A percentile compares a stretch with the other conserved stretches of the same genome.
Conservation (phyloP, 31 red algal genomes). For the Asparagopsis taxiformis region DNA sequence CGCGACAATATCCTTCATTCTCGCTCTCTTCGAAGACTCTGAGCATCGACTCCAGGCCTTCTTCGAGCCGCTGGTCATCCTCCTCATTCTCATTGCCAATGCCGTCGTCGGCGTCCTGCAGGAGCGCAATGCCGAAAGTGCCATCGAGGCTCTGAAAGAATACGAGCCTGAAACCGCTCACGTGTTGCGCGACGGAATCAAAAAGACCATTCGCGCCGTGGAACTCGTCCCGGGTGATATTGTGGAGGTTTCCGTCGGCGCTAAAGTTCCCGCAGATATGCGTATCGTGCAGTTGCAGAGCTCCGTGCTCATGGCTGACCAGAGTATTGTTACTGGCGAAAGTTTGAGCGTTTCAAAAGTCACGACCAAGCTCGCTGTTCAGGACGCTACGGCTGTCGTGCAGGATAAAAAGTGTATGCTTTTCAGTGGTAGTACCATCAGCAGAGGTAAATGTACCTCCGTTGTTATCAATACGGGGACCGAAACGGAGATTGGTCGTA, state of each 20-base stretch:
- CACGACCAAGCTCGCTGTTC: constrained; percentile 43
- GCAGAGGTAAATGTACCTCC: constrained; percentile 68
- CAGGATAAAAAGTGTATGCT: constrained; percentile 96
- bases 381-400: constrained; percentile 50
- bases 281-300: constrained; percentile 74
- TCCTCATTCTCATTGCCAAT: constrained; percentile 95
- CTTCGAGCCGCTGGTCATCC: constrained; percentile 95
- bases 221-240: constrained; percentile 98
- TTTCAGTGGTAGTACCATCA: constrained; percentile 89
- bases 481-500: constrained; percentile 92
- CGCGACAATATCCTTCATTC: constrained; percentile 82
- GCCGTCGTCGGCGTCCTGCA: constrained; percentile 97
- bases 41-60: constrained; percentile 86
- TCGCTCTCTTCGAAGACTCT: constrained; percentile 86
- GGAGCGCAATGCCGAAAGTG: constrained; percentile 94
- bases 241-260: constrained; percentile 86
- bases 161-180: constrained; percentile 73
- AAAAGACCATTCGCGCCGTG: constrained; percentile 47
- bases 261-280: constrained; percentile 93
- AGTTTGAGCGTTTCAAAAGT: constrained; percentile 79
- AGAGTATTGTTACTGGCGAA: constrained; percentile 95
- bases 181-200: constrained; percentile 42
- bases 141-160: constrained; percentile 91
- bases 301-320: constrained; percentile 87
- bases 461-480: constrained; percentile 84